Evolutionary conservation across 2,329 filamentous ascomycete genomes (phyloP).

Genomic region (Aspergillus nomiae): DNA sequence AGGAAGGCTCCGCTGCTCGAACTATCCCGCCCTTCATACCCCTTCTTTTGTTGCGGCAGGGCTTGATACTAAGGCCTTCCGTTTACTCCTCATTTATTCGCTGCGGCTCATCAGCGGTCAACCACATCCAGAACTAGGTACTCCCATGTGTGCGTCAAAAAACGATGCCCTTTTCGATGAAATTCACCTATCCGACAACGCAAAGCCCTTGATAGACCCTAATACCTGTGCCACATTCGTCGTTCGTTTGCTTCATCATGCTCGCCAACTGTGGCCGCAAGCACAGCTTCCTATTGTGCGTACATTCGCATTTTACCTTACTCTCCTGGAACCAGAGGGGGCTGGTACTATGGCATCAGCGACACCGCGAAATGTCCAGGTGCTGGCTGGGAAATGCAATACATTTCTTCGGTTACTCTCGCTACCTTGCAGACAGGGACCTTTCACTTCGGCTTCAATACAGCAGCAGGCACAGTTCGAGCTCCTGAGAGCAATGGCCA

Average conservation of each 20-base stretch:
- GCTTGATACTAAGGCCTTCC: conserved; percentile 46
- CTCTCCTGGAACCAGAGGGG: conserved; percentile 10
- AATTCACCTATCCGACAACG: not conserved
- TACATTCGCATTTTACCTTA: conserved; percentile 41
- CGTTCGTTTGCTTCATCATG: conserved; percentile 53
- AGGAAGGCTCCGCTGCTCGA: conserved; percentile 5
- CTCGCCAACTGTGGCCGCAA: conserved; percentile 52
- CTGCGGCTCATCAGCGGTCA: conserved; percentile 36
- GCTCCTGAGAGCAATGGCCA: conserved; percentile 60
- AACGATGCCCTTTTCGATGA: conserved; percentile 6
- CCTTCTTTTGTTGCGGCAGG: conserved; percentile 47
- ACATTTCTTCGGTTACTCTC: conserved; percentile 51
- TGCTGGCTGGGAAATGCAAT: conserved; percentile 51
- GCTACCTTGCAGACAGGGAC: conserved; percentile 49
- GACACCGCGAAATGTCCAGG: conserved; percentile 21
- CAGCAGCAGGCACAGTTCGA: conserved; percentile 62
- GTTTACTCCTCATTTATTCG: conserved; percentile 44
- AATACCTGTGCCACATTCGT: conserved; percentile 44
- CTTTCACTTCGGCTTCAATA: conserved; percentile 49
- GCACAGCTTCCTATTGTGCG: conserved; percentile 46
- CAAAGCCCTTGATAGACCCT: conserved; percentile 24
- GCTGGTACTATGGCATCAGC: conserved; percentile 3
- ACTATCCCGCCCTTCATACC: conserved; percentile 50
- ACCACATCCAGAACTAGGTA: conserved; percentile 17
- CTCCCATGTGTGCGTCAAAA: not conserved